Conservation (phyloP, 495 filamentous ascomycete species). For the Tetracladium marchalianum region DNA sequence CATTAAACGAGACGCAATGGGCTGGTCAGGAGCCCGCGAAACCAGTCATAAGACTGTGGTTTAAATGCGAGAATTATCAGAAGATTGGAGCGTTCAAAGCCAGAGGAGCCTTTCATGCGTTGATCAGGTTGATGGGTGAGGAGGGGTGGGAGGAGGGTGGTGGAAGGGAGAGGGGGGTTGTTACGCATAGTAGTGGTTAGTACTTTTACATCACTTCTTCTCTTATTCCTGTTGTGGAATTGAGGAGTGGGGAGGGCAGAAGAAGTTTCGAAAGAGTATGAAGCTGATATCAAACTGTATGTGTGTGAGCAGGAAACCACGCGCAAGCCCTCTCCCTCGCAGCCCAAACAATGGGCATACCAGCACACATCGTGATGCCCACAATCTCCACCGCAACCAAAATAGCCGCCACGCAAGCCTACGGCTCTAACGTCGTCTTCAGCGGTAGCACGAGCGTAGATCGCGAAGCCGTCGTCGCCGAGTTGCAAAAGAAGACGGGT, state of each 20-base stretch:
- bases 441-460: constrained; percentile 71
- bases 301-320: constrained; percentile 62
- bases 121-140: constrained; percentile 59
- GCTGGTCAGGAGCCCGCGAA: constrained; percentile 46
- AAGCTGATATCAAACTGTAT: constrained; percentile 1
- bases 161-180: constrained; percentile 54
- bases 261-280: too few species aligned
- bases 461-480: constrained; percentile 63
- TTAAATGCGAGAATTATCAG: constrained; percentile 96
- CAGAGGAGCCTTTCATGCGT: constrained; percentile 81
- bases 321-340: constrained; percentile 90
- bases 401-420: constrained; percentile 66
- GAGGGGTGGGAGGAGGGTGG: constrained; percentile 45
- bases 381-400: constrained; percentile 71
- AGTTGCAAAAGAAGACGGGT: constrained; percentile 57
- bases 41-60: constrained; percentile 68
- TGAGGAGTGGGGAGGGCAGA: neutral
- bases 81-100: constrained; percentile 90
- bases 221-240: constrained; percentile 1
- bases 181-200: constrained; percentile 85
- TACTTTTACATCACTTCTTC: constrained; percentile 5
- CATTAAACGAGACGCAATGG: constrained; percentile 45
- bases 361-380: constrained; percentile 88
- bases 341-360: constrained; percentile 46
- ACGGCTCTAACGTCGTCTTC: constrained; percentile 74